Conservation (phyloP, 176 grass and related monocot species). For the Thalia dealbata region DNA sequence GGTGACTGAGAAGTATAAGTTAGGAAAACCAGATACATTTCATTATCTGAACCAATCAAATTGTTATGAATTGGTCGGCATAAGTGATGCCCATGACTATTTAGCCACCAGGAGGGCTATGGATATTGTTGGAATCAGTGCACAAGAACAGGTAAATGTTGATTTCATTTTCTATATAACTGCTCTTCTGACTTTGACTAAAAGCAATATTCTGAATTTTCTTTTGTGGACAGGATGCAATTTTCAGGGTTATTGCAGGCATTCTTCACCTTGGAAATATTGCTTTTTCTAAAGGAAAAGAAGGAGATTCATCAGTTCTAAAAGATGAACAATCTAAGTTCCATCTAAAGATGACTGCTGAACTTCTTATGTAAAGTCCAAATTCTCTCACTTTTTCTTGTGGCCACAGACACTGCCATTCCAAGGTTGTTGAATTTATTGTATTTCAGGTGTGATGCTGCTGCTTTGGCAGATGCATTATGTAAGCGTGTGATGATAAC, state of each 20-base stretch:
- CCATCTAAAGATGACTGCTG: slow-evolving; percentile 87
- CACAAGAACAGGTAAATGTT: slow-evolving; percentile 74
- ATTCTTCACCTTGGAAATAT: slow-evolving; percentile 98
- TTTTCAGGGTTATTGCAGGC: slow-evolving; percentile 95
- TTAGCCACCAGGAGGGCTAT: slow-evolving; percentile 94
- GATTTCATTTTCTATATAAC: slow-evolving; percentile 1
- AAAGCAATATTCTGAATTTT: not conserved
- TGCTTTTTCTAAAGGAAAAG: slow-evolving; percentile 92
- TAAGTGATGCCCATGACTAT: slow-evolving; percentile 93
- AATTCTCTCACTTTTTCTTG: not conserved
- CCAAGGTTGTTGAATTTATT: not conserved
- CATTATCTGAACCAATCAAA: slow-evolving; percentile 99
- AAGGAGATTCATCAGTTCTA: slow-evolving; percentile 84
- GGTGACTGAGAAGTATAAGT: slow-evolving; percentile 87
- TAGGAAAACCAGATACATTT: slow-evolving; percentile 65
- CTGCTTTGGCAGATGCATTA: slow-evolving; percentile 78
- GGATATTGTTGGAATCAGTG: slow-evolving; percentile 94
- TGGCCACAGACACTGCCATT: not conserved
- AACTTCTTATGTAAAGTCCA: slow-evolving; percentile 72
- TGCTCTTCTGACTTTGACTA: not conserved
- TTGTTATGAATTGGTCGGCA: slow-evolving; percentile 88
- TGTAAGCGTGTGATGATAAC: slow-evolving; percentile 98
- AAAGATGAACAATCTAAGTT: slow-evolving; percentile 99
- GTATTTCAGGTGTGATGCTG: slow-evolving; percentile 77
- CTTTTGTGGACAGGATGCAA: slow-evolving; percentile 55